These are phyloP conservation scores for Aspergillus bertholletiae DNA, from an alignment of 495 filamentous ascomycete genomes.

Conservation along the genomic window DNA sequence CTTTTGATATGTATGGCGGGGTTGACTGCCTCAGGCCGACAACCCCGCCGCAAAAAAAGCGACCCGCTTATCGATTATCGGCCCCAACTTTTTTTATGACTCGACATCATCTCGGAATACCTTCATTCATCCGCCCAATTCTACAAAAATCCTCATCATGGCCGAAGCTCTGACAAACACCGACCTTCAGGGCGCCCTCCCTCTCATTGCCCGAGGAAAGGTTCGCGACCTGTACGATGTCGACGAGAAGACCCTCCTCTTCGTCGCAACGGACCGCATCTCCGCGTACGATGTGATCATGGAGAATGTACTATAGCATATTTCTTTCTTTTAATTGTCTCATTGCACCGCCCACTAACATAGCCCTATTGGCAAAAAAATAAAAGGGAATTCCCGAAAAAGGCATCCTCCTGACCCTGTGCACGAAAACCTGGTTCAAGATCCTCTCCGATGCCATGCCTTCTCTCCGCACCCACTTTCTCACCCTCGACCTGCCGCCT, in stretches of 20 bases:
- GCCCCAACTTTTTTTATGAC: background rate
- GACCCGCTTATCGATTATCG: slow-evolving; percentile 1
- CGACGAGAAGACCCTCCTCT: slow-evolving; percentile 72
- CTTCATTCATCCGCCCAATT: background rate
- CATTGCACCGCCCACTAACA: no score
- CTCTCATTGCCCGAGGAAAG: slow-evolving; percentile 64
- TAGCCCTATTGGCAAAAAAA: background rate
- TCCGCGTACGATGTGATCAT: slow-evolving; percentile 93
- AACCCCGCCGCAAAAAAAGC: background rate
- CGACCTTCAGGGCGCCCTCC: slow-evolving; percentile 52
- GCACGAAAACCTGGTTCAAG: slow-evolving; percentile 83
- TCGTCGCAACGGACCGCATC: slow-evolving; percentile 88
- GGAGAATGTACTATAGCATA: slow-evolving; percentile 80
- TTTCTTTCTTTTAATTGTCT: no score
- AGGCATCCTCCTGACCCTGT: slow-evolving; percentile 77
- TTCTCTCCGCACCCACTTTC: slow-evolving; percentile 69
- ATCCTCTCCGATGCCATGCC: slow-evolving; percentile 65
- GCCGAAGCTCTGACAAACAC: slow-evolving; percentile 46
- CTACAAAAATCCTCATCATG: slow-evolving; percentile 31
- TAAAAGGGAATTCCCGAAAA: slow-evolving; percentile 75
- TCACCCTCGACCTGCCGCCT: slow-evolving; percentile 63
- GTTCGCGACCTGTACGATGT: slow-evolving; percentile 80
- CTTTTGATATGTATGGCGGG: background rate
- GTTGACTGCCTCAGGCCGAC: background rate
- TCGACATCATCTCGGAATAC: background rate